Percentiles rank a stretch among this genome's conserved stretches.
These are phyloP conservation scores for Wallacemonas sp. DNA, from an alignment of 208 protist genomes.

Conservation along the genomic window DNA sequence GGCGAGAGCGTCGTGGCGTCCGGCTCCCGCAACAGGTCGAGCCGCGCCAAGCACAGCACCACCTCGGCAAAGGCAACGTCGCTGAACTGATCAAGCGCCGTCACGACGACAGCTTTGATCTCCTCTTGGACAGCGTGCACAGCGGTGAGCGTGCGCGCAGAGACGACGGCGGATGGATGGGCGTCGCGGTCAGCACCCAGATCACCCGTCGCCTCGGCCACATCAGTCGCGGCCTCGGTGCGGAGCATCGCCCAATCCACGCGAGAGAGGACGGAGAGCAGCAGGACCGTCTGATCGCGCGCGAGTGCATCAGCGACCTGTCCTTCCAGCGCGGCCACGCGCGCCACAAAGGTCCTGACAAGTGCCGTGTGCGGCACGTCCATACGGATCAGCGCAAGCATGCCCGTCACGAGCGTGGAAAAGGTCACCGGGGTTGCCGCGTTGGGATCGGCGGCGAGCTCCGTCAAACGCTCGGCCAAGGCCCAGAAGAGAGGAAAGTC, in stretches of 20 bases:
- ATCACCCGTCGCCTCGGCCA: not conserved
- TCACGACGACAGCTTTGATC: constrained; percentile 14
- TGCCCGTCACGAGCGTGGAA: constrained; percentile 47
- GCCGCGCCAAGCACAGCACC: constrained; percentile 64
- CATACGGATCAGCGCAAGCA: constrained; percentile 74
- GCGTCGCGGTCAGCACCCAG: too few relatives aligned
- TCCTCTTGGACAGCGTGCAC: not conserved
- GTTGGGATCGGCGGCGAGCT: constrained; percentile 19
- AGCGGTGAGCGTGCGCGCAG: too few relatives aligned
- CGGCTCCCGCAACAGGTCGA: constrained; percentile 18
- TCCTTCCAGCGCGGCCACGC: constrained; percentile 3
- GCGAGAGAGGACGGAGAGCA: constrained; percentile 42
- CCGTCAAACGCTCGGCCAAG: constrained; percentile 48
- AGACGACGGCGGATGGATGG: too few relatives aligned
- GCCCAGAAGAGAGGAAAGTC: constrained; percentile 65
- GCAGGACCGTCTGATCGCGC: constrained; percentile 29
- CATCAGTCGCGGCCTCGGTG: constrained; percentile 1
- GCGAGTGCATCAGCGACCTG: not conserved
- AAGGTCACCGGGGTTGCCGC: constrained; percentile 34
- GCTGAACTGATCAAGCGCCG: constrained; percentile 10
- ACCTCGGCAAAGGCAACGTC: constrained; percentile 61
- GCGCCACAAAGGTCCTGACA: not conserved
- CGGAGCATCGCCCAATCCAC: not conserved
- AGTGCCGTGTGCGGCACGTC: constrained; percentile 45
- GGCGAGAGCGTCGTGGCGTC: constrained; percentile 28